Percentiles rank a stretch among this genome's conserved stretches.
Conservation (phyloP, 1,284 basidiomycete species). For the Ceraceosorus guamensis region DNA sequence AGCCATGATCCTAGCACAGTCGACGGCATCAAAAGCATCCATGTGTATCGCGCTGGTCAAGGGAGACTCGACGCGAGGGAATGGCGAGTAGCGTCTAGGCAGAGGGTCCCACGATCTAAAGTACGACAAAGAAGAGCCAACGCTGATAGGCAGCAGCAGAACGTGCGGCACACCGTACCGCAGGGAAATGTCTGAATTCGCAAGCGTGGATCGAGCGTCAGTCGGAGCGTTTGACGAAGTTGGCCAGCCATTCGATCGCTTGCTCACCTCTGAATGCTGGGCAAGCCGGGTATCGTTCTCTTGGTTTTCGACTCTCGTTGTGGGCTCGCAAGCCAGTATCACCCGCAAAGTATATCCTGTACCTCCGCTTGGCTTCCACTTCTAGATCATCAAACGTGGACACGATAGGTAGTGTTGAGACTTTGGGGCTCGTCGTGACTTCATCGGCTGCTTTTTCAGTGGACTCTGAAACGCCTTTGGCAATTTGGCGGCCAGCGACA, state of each 20-base stretch:
- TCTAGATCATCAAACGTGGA: not conserved
- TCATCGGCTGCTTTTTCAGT: too few species aligned
- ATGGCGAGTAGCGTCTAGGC: constrained; percentile 25
- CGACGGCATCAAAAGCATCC: constrained; percentile 32
- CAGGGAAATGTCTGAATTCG: constrained; percentile 28
- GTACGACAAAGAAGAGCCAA: constrained; percentile 26
- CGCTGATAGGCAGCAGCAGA: constrained; percentile 38
- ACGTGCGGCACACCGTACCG: constrained; percentile 28
- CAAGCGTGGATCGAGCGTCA: too few species aligned
- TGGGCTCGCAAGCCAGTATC: constrained; percentile 42
- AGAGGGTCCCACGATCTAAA: constrained; percentile 34
- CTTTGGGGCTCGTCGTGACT: not conserved
- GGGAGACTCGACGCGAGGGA: constrained; percentile 22
- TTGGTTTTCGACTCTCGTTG: constrained; percentile 4
- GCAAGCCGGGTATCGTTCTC: constrained; percentile 25
- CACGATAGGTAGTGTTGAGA: not conserved
- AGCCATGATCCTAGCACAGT: constrained; percentile 18
- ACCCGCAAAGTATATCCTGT: constrained; percentile 38
- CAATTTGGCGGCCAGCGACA: not conserved
- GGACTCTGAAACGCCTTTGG: not conserved
- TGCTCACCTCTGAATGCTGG: constrained; percentile 40
- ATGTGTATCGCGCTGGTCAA: constrained; percentile 34
- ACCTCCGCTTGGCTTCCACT: constrained; percentile 4
- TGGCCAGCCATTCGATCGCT: too few species aligned
- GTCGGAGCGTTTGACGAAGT: too few species aligned